phyloP scores from a whole-genome alignment of 2,329 filamentous ascomycete genomes.

The Eurotiales sp. region DNA sequence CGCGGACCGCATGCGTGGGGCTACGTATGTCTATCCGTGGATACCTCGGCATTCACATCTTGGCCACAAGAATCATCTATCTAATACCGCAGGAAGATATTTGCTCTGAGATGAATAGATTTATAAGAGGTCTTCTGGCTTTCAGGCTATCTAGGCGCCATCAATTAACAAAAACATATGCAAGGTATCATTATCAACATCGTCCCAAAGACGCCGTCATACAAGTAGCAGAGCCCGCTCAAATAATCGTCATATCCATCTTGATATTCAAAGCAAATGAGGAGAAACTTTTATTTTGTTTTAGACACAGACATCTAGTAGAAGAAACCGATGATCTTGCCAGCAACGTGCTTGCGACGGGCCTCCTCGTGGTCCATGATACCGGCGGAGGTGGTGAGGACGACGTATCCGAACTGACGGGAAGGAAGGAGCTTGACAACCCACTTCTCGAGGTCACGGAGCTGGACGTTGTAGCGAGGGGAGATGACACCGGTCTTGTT shows the following conservation, averaged over 20 bases:
- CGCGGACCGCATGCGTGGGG: no score
- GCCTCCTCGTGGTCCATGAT: conserved; percentile 99
- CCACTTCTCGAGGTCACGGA: conserved; percentile 98
- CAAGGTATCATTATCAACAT: conserved; percentile 23
- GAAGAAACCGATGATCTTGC: conserved; percentile 99
- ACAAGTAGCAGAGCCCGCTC: conserved; percentile 20
- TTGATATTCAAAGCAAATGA: no score
- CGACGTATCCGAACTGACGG: conserved; percentile 99
- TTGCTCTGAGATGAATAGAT: not conserved
- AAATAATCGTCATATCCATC: conserved; percentile 17
- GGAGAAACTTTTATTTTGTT: conserved; percentile 26
- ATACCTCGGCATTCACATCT: not conserved
- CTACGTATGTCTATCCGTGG: no score
- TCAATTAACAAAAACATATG: conserved; percentile 12
- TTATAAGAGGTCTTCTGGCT: conserved; percentile 6
- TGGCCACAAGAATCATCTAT: not conserved
- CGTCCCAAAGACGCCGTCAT: conserved; percentile 22
- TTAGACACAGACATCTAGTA: conserved; percentile 61
- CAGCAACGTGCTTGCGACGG: conserved; percentile 95
- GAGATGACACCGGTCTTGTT: conserved; percentile 99
- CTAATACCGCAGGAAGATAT: not conserved
- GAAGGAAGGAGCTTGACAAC: conserved; percentile 97
- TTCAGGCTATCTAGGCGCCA: conserved; percentile 27
- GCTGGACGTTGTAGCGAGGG: conserved; percentile 98
- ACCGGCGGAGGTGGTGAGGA: conserved; percentile 97